Evolutionary conservation across 306 rosid species (phyloP), one percentile per base, ranked within the genome.

Genomic region (Medicago lupulina): DNA sequence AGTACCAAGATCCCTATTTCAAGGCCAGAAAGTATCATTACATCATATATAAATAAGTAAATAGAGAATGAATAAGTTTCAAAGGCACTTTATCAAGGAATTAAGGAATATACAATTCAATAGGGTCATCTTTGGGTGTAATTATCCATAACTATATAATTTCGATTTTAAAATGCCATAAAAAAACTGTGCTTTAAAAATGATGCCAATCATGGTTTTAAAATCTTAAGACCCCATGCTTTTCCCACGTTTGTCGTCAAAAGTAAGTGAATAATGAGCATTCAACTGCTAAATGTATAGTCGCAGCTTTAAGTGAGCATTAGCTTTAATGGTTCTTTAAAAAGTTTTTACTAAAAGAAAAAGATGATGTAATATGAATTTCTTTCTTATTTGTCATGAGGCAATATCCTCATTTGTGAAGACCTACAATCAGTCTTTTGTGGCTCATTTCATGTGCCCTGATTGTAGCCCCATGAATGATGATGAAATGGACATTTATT

Each of bases 231-330:
- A 76, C 84, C 81, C 51, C 85, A 79, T 80, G 81, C 87, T 83
- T 87, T 87, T 66, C 71, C 80, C 86, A 88, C 78, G 81, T 77
- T 84, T 84, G 89, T 86, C 87, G 87, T 82, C 71, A 62, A 86
- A 88, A 84, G 84, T 67, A 77, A 83, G 81, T 40, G 62, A 84
- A 82, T 75, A 77, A 75, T 84, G 80, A 68, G 74, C 76, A 75
- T 80, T 77, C 80, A 71, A 58, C 57, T 61, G 66, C 73, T 57
- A 75, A 66, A 74, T 38, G 46, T 80, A 74, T 72, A 55, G 31
- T 36, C 41, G 6, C 34, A 9, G 15, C 73, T 77, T 77, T 68
- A 70, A 63, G 66, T 74, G 43, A 60, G 81, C 54, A 75, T 77
- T 54, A 44, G 49, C 68, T 83, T 76, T 77, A 77, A 55, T 54